Percentiles rank a stretch among this genome's conserved stretches.
phyloP scores from a whole-genome alignment of 306 rosid species.

The Medicago lupulina region DNA sequence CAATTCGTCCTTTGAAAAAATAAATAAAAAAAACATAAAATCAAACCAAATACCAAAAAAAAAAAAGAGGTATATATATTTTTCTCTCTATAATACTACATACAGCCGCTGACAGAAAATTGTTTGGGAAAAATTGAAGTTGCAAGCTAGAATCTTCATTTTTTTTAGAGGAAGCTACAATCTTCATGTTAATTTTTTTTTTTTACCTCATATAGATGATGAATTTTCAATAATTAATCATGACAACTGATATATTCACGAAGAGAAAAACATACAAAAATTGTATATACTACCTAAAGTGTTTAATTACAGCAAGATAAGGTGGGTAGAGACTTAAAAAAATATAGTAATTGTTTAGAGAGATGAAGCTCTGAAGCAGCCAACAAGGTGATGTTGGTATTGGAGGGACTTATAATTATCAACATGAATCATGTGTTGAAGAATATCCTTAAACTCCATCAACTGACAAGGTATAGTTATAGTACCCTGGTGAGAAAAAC shows the following conservation, averaged over 20 bases:
- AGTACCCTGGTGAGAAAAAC: slow-evolving; percentile 76
- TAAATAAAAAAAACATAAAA: too few species aligned
- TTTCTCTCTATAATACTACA: too few species aligned
- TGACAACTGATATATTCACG: neutral
- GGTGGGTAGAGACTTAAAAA: too few species aligned
- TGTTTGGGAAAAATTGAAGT: too few species aligned
- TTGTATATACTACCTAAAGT: too few species aligned
- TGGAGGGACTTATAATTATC: slow-evolving; percentile 44
- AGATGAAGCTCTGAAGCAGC: slow-evolving; percentile 39
- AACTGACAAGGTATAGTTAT: slow-evolving; percentile 78
- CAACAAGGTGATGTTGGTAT: slow-evolving; percentile 47
- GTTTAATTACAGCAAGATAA: too few species aligned
- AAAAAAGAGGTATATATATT: too few species aligned
- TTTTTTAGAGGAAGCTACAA: too few species aligned
- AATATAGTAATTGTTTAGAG: too few species aligned
- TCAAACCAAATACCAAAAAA: too few species aligned
- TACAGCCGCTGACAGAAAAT: too few species aligned
- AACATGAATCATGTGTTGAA: slow-evolving; percentile 62
- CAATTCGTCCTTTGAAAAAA: too few species aligned
- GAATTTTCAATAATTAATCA: neutral
- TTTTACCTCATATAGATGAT: neutral
- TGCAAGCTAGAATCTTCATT: neutral
- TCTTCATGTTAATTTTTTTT: neutral
- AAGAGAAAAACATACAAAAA: neutral
- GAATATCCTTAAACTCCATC: slow-evolving; percentile 62